Conservation (phyloP, 2,329 filamentous ascomycete species). For the Bipolaris victoriae region DNA sequence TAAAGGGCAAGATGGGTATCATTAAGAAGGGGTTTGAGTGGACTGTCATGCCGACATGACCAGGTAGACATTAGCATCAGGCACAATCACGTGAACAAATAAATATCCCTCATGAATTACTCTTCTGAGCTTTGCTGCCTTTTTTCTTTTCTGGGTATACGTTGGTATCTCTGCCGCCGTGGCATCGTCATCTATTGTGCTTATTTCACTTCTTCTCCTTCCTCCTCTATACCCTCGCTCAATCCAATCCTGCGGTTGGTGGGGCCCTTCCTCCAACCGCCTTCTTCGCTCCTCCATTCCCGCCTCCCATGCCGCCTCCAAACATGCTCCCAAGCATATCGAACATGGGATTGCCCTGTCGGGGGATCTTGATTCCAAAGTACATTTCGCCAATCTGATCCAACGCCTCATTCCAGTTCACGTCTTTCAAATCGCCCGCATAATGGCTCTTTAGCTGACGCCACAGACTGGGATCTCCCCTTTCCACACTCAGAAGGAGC, state of each 20-base stretch:
- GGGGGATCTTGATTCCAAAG: slow-evolving; percentile 86
- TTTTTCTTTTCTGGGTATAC: slow-evolving; percentile 5
- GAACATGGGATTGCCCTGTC: slow-evolving; percentile 89
- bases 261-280: slow-evolving; percentile 47
- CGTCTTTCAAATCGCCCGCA: slow-evolving; percentile 75
- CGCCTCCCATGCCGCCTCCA: slow-evolving; percentile 71
- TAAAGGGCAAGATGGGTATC: slow-evolving; percentile 9
- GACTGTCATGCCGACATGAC: slow-evolving; percentile 1
- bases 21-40: not conserved
- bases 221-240: slow-evolving; percentile 5
- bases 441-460: slow-evolving; percentile 84
- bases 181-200: slow-evolving; percentile 11
- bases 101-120: not conserved
- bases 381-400: slow-evolving; percentile 95
- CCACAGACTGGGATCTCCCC: slow-evolving; percentile 78
- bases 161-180: slow-evolving; percentile 8
- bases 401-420: slow-evolving; percentile 78
- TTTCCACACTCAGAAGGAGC: slow-evolving; percentile 81
- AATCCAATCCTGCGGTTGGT: slow-evolving; percentile 48
- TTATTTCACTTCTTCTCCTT: not conserved
- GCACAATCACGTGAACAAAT: slow-evolving; percentile 5
- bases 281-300: slow-evolving; percentile 53
- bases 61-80: slow-evolving; percentile 4
- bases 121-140: not conserved
- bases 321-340: slow-evolving; percentile 99